phyloP scores from a whole-genome alignment of 805 yeast genomes.

The Ogataea trehalophila region DNA sequence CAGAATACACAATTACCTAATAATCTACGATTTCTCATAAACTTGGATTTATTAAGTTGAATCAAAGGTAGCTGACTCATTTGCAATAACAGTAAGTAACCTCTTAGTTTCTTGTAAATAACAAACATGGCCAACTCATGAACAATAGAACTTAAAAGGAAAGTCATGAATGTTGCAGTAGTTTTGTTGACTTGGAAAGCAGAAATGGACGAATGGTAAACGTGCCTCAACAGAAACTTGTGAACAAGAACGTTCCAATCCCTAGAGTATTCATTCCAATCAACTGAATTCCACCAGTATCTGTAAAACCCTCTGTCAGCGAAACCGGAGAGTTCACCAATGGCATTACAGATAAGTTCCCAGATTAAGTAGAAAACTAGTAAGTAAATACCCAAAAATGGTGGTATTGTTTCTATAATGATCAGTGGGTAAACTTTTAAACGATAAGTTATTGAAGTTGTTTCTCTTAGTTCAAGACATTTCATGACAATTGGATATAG shows the following conservation, averaged over 20 bases:
- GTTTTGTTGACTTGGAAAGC: conserved; percentile 59
- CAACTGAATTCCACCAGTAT: conserved; percentile 95
- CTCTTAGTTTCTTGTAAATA: conserved; percentile 72
- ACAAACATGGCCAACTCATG: conserved; percentile 94
- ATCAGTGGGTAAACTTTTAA: conserved; percentile 49
- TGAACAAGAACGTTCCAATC: conserved; percentile 96
- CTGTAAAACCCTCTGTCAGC: conserved; percentile 93
- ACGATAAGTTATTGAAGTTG: conserved; percentile 42
- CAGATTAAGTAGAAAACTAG: conserved; percentile 85
- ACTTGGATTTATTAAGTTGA: conserved; percentile 52
- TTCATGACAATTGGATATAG: conserved; percentile 69
- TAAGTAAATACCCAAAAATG: conserved; percentile 70
- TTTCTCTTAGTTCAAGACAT: conserved; percentile 48
- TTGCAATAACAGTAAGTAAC: conserved; percentile 75
- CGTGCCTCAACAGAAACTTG: conserved; percentile 82
- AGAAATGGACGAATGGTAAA: conserved; percentile 85
- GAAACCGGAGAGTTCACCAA: conserved; percentile 82
- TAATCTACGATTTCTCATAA: conserved; percentile 48
- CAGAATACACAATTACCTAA: conserved; percentile 84
- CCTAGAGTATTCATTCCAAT: conserved; percentile 91
- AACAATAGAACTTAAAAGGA: conserved; percentile 70
- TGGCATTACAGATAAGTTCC: conserved; percentile 87
- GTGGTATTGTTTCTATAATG: conserved; percentile 70
- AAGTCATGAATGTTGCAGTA: conserved; percentile 73
- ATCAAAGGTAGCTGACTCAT: conserved; percentile 85